Evolutionary conservation across 2,329 filamentous ascomycete species (phyloP).

Genomic region (Onygena corvina): DNA sequence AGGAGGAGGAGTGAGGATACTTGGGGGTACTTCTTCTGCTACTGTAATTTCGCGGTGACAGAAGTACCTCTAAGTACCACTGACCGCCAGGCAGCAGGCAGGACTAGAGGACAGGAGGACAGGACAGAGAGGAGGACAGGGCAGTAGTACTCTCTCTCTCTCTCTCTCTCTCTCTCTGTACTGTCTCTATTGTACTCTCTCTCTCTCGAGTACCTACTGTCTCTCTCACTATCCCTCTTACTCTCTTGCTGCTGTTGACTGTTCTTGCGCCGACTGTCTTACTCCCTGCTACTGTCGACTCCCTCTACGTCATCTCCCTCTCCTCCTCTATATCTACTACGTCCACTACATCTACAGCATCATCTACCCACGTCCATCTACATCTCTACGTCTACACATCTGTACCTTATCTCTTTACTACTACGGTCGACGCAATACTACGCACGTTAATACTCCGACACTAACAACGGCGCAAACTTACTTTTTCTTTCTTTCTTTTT

Average conservation of each 20-base stretch:
- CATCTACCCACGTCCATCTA: background rate
- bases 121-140: too few relatives aligned
- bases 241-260: background rate
- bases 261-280: background rate
- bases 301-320: too few relatives aligned
- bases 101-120: too few relatives aligned
- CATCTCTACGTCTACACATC: background rate
- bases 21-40: background rate
- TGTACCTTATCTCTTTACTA: background rate
- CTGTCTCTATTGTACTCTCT: background rate
- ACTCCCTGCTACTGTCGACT: background rate
- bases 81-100: too few relatives aligned
- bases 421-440: background rate
- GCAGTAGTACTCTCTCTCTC: background rate
- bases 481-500: background rate
- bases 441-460: too few relatives aligned
- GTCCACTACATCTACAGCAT: too few relatives aligned
- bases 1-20: background rate
- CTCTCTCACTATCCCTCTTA: background rate
- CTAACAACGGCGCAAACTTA: background rate
- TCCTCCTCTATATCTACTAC: too few relatives aligned
- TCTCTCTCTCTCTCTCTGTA: background rate
- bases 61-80: background rate
- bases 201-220: background rate
- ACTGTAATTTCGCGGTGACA: background rate